Conservation (phyloP, 129 eudicot species). For the Flaveria sonorensis region DNA sequence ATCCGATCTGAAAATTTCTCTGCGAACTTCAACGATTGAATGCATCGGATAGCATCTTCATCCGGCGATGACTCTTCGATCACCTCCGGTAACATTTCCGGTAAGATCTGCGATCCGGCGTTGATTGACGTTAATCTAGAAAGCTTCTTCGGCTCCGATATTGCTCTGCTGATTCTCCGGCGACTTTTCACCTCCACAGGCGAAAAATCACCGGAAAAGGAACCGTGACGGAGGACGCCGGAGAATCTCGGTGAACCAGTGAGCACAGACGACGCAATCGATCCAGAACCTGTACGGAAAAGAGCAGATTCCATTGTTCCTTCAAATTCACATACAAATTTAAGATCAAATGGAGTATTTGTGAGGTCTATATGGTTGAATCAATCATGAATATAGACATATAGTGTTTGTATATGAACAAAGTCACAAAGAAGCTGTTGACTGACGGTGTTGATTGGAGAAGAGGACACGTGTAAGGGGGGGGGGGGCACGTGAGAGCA, state of each 20-base stretch:
- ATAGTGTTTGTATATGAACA: constrained; percentile 5
- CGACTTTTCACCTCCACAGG: constrained; percentile 7
- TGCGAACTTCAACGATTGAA: constrained; percentile 36
- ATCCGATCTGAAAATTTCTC: constrained; percentile 36
- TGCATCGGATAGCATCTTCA: constrained; percentile 28
- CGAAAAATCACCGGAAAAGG: constrained; percentile 20
- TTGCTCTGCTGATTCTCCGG: constrained; percentile 43
- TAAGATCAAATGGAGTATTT: background rate
- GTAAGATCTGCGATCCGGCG: constrained; percentile 48
- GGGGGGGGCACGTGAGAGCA: constrained; percentile 29
- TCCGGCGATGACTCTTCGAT: constrained; percentile 39
- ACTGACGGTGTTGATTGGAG: constrained; percentile 7
- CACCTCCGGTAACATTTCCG: constrained; percentile 50
- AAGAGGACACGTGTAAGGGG: constrained; percentile 27
- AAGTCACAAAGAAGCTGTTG: background rate
- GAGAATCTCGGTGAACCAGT: constrained; percentile 41
- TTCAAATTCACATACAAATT: background rate
- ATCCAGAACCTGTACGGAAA: constrained; percentile 58
- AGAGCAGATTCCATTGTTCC: constrained; percentile 43
- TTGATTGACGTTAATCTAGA: constrained; percentile 19
- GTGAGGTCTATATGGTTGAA: constrained; percentile 3
- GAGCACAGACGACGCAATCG: constrained; percentile 22
- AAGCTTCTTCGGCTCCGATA: constrained; percentile 51
- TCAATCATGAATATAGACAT: background rate
- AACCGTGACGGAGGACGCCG: constrained; percentile 22